Percentiles rank a stretch among this genome's conserved stretches.
phyloP scores from a whole-genome alignment of 2,329 filamentous ascomycete species.

The Monosporascus sp. region DNA sequence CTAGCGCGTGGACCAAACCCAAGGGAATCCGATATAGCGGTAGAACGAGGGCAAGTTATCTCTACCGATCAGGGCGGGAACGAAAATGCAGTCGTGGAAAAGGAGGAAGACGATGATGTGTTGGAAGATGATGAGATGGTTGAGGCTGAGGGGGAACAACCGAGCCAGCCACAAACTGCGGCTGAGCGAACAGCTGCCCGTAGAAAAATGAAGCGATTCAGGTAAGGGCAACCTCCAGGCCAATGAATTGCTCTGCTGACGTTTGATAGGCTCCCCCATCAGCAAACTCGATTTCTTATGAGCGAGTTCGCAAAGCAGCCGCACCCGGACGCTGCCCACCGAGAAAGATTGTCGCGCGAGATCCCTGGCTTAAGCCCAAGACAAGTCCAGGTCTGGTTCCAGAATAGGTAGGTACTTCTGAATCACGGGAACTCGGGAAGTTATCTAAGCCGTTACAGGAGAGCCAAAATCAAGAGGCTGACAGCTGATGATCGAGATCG shows the following conservation, averaged over 20 bases:
- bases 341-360: conserved; percentile 79
- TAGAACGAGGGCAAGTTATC: conserved; percentile 30
- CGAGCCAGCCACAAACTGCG: conserved; percentile 23
- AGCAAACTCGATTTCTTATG: conserved; percentile 96
- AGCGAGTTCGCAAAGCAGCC: conserved; percentile 94
- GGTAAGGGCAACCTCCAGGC: conserved; percentile 40
- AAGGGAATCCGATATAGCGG: conserved; percentile 34
- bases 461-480: conserved; percentile 67
- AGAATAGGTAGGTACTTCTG: conserved; percentile 70
- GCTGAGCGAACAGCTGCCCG: conserved; percentile 48
- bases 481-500: conserved; percentile 65
- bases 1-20: conserved; percentile 36
- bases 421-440: conserved; percentile 9
- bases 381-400: conserved; percentile 97
- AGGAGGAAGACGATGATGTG: conserved; percentile 47
- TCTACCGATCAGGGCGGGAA: conserved; percentile 28
- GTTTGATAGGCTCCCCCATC: conserved; percentile 71
- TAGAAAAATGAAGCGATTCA: conserved; percentile 74
- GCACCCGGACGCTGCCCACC: conserved; percentile 85
- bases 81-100: conserved; percentile 34
- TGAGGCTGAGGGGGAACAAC: conserved; percentile 40
- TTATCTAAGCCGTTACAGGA: conserved; percentile 36
- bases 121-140: conserved; percentile 52
- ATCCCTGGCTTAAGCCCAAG: conserved; percentile 88
- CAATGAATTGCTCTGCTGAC: conserved; percentile 28